Evolutionary conservation across 2,329 filamentous ascomycete genomes (phyloP), one percentile per base, ranked within the genome.

Genomic region (Taxawa tesnikishii): DNA sequence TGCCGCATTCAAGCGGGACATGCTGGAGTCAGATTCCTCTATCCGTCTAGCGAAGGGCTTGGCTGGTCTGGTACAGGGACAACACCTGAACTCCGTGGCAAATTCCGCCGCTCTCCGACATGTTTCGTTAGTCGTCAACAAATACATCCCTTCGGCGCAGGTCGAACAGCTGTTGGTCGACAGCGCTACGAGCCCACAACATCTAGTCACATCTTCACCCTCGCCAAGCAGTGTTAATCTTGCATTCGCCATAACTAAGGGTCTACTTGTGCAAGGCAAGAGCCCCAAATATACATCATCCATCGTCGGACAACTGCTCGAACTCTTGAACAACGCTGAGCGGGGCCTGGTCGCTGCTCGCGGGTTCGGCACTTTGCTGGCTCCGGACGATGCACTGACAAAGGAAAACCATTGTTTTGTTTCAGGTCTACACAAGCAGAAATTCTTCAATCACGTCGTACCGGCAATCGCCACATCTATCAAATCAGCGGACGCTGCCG

Each of bases 371-470:
- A 67, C 68, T 6, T 61, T 80, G 3, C 61, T 79, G 4, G 60
- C 69, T 15, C 63, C 71, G 3, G 73, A 78, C 41, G 70, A 76
- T 39, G 56, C 79, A 14, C 54, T 80, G 21, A 72, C 63, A 9
- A 65, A 70, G 38, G 54, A 63, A 23, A 79, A 79, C 43, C 67
- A 73, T 39, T 76, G 73, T 38, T 63, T 65, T 12, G 67, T 79
- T 23, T 69, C 74, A 3, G 60, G 73, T 3, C 59, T 80, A 3
- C 67, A 71, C 41, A 76, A 74, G 45, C 75, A 80, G 44, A 73
- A 70, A 38, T 63, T 70, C 25, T 79, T 80, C 53, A 65, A 63
- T 17, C 67, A 72, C 11, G 59, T 74, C 4, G 59, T 73, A 2
- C 73, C 75, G 0, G 51, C 63, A 17, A 68, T 79, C 30, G 65